Conservation (phyloP, 495 filamentous ascomycete species). For the Talaromyces ruber region DNA sequence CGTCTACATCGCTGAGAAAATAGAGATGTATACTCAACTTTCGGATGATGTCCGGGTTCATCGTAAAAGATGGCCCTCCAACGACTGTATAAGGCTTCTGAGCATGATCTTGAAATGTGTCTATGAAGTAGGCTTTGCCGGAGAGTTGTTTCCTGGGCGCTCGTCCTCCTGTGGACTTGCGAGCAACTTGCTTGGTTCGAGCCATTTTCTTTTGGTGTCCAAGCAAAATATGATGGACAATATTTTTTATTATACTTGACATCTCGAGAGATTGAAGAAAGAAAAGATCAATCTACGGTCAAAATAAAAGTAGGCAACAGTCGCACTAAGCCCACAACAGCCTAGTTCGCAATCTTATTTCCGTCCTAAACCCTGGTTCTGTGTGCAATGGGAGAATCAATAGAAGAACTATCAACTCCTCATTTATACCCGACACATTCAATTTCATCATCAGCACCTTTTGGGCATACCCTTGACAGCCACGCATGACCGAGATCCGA, state of each 20-base stretch:
- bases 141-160: neutral
- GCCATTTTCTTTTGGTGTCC: neutral
- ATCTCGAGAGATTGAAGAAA: neutral
- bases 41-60: neutral
- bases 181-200: neutral
- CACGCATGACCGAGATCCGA: too few species aligned
- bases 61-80: neutral
- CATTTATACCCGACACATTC: too few species aligned
- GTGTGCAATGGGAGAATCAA: too few species aligned
- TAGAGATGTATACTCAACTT: conserved; percentile 1
- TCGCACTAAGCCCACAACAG: neutral
- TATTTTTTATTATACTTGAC: too few species aligned
- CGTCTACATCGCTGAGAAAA: neutral
- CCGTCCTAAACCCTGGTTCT: too few species aligned
- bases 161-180: neutral
- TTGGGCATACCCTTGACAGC: too few species aligned
- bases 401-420: too few species aligned
- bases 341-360: neutral
- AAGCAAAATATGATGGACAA: too few species aligned
- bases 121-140: neutral
- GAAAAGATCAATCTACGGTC: neutral
- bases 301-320: neutral
- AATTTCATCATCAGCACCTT: too few species aligned
- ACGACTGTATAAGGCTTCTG: neutral
- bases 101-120: neutral